These are phyloP conservation scores for Hyphochytrium catenoides DNA, from an alignment of 352 stramenopile species.

Conservation along the genomic window DNA sequence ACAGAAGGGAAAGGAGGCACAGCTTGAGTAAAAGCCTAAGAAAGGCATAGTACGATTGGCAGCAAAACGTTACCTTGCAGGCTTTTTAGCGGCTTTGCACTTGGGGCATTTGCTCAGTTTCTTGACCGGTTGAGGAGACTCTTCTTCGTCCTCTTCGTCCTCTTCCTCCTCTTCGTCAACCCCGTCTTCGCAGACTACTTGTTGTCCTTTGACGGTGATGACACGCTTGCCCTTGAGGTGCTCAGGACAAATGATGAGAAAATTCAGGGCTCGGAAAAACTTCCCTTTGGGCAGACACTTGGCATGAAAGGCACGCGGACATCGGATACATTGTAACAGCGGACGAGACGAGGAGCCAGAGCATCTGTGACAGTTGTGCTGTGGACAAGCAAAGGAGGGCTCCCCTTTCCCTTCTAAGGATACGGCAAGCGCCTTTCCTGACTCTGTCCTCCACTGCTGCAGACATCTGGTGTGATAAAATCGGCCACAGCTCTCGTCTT, in stretches of 20 bases:
- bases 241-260: constrained; percentile 63
- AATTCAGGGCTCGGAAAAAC: constrained; percentile 46
- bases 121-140: constrained; percentile 12
- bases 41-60: too few species aligned
- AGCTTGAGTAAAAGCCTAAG: too few species aligned
- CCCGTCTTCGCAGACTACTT: constrained; percentile 16
- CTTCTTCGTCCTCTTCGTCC: constrained; percentile 8
- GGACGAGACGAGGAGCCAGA: not conserved
- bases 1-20: too few species aligned
- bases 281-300: constrained; percentile 39
- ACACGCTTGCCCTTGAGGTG: constrained; percentile 17
- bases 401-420: constrained; percentile 65
- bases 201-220: constrained; percentile 4
- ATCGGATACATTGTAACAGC: constrained; percentile 39
- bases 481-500: constrained; percentile 47
- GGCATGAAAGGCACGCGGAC: constrained; percentile 43
- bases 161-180: constrained; percentile 4
- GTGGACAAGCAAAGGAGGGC: constrained; percentile 65
- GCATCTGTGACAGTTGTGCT: constrained; percentile 63
- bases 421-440: too few species aligned
- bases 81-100: constrained; percentile 5
- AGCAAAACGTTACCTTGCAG: too few species aligned
- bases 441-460: constrained; percentile 24
- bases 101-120: not conserved
- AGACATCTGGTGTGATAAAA: constrained; percentile 75